Conservation (phyloP, 768 basidiomycete species). For the Auricularia sp. region DNA sequence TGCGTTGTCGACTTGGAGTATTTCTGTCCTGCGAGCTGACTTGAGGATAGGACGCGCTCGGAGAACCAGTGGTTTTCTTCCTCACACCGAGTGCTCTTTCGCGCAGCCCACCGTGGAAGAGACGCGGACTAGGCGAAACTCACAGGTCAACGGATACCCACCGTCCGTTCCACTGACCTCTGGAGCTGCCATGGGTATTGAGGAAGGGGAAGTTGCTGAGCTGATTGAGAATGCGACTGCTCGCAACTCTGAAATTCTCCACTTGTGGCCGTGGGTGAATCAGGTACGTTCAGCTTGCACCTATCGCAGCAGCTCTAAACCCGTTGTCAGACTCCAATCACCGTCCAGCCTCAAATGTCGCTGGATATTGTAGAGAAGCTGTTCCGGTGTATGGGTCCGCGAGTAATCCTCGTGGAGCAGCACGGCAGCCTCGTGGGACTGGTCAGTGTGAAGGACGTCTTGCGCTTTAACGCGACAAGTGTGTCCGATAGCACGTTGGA, state of each 20-base stretch:
- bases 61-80: constrained; percentile 47
- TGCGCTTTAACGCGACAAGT: constrained; percentile 60
- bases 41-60: constrained; percentile 54
- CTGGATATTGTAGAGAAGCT: constrained; percentile 96
- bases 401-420: constrained; percentile 90
- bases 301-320: no score
- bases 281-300: constrained; percentile 41
- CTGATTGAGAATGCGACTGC: constrained; percentile 51
- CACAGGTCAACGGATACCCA: constrained; percentile 4
- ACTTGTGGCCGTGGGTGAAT: constrained; percentile 88
- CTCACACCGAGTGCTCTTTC: constrained; percentile 68
- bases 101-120: constrained; percentile 37
- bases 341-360: constrained; percentile 83
- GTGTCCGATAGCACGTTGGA: constrained; percentile 12
- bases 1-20: constrained; percentile 20
- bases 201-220: constrained; percentile 59
- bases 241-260: constrained; percentile 37
- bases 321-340: constrained; percentile 70
- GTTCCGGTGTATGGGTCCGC: constrained; percentile 95
- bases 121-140: neutral
- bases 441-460: constrained; percentile 91
- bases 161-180: constrained; percentile 11
- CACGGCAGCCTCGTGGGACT: constrained; percentile 74
- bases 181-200: constrained; percentile 44
- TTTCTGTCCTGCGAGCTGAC: neutral